Percentiles rank a stretch among this genome's conserved stretches.
phyloP scores from a whole-genome alignment of 2,329 filamentous ascomycete species.

The Drechslerella dactyloides region DNA sequence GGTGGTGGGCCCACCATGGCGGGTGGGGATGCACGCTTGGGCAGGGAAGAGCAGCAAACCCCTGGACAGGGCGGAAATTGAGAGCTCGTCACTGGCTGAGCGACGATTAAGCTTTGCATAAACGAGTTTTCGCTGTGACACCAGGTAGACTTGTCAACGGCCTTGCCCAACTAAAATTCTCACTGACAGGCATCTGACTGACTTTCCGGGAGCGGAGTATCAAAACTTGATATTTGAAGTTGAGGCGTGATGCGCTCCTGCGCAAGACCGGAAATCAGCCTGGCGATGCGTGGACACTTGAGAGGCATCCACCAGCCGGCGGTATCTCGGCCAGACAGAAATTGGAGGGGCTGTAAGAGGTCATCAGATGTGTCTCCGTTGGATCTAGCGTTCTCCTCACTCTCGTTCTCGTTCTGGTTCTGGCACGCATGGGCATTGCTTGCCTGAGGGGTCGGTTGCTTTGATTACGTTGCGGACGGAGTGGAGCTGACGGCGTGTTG shows the following conservation, averaged over 20 bases:
- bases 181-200: slow-evolving; percentile 4
- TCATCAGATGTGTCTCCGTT: slow-evolving; percentile 26
- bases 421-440: neutral
- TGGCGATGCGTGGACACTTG: neutral
- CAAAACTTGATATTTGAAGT: neutral
- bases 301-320: neutral
- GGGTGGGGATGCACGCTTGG: neutral
- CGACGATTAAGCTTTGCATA: slow-evolving; percentile 45
- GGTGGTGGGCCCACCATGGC: neutral
- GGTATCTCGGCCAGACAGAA: slow-evolving; percentile 5
- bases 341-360: slow-evolving; percentile 25
- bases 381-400: slow-evolving; percentile 14
- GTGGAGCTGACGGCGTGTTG: slow-evolving; percentile 13
- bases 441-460: slow-evolving; percentile 11
- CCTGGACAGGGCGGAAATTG: slow-evolving; percentile 30
- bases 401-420: slow-evolving; percentile 17
- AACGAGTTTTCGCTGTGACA: slow-evolving; percentile 28
- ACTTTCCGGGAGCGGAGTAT: neutral
- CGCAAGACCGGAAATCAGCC: neutral
- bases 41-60: slow-evolving; percentile 9
- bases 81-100: slow-evolving; percentile 44
- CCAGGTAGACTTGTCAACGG: slow-evolving; percentile 6
- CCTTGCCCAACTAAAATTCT: neutral
- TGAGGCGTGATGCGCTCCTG: neutral
- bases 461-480: slow-evolving; percentile 25